Percentiles rank a stretch among this genome's conserved stretches.
Evolutionary conservation across 2,329 filamentous ascomycete species (phyloP).

Genomic region (Sporothrix humicola): DNA sequence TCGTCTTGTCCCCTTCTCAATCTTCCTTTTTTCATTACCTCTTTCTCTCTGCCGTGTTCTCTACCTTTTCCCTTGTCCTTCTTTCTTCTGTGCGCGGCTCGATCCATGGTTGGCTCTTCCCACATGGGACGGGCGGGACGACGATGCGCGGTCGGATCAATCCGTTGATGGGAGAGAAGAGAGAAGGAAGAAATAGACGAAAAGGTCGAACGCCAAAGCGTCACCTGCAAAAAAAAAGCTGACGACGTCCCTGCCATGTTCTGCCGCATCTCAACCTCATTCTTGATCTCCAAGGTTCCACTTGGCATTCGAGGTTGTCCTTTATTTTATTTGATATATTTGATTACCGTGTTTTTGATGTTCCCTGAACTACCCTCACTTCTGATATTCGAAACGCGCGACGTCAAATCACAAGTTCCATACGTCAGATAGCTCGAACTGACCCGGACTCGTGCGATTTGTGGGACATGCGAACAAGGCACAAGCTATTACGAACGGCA

Average conservation of each 20-base stretch:
- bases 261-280: not conserved
- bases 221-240: not conserved
- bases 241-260: not conserved
- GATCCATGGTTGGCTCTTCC: not conserved
- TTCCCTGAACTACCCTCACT: not conserved
- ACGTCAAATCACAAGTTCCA: not conserved
- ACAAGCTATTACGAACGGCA: not conserved
- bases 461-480: constrained; percentile 22
- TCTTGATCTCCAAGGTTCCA: not conserved
- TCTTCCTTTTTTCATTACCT: not conserved
- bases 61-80: not conserved
- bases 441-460: not conserved
- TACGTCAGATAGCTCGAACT: not conserved
- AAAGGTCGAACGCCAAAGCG: not conserved
- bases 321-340: not conserved
- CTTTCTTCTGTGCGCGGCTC: not conserved
- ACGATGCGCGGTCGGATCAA: constrained; percentile 22
- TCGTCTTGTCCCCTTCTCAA: not conserved
- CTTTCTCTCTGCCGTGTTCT: constrained; percentile 1
- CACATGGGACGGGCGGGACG: constrained; percentile 9
- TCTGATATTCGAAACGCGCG: not conserved
- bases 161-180: not conserved
- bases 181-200: not conserved
- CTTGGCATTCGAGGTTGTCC: not conserved
- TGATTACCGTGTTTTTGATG: no score